phyloP scores from a whole-genome alignment of 2,329 filamentous ascomycete genomes.

The Monosporascus sp. region DNA sequence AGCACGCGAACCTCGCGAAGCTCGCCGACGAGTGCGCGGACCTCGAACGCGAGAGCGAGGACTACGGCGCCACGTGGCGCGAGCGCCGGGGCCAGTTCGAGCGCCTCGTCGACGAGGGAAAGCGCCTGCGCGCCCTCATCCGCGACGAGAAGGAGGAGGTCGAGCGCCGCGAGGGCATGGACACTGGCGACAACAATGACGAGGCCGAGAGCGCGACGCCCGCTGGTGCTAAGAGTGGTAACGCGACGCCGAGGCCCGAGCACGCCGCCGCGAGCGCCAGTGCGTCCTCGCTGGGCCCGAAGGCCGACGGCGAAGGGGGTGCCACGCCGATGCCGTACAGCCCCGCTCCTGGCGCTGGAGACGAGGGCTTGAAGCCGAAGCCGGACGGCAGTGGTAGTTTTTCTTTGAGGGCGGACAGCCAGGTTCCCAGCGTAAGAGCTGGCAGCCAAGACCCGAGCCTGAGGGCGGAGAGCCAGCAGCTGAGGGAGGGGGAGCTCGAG shows the following conservation, averaged over 20 bases:
- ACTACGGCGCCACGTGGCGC: slow-evolving; percentile 77
- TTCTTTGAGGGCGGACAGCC: slow-evolving; percentile 33
- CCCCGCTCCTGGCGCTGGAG: slow-evolving; percentile 20
- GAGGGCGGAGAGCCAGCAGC: slow-evolving; percentile 21
- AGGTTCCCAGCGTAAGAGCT: slow-evolving; percentile 26
- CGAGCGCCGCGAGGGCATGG: slow-evolving; percentile 79
- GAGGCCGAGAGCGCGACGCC: slow-evolving; percentile 34
- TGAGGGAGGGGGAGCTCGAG: slow-evolving; percentile 33
- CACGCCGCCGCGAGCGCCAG: slow-evolving; percentile 33
- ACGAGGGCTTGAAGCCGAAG: slow-evolving; percentile 29
- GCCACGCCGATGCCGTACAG: slow-evolving; percentile 28
- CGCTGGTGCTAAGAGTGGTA: slow-evolving; percentile 44
- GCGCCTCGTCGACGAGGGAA: slow-evolving; percentile 85
- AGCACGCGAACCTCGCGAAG: slow-evolving; percentile 70
- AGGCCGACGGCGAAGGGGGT: slow-evolving; percentile 23
- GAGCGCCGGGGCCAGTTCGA: slow-evolving; percentile 84
- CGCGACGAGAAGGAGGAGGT: slow-evolving; percentile 94
- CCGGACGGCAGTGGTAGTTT: slow-evolving; percentile 25
- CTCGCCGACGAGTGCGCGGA: slow-evolving; percentile 84
- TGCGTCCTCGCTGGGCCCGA: slow-evolving; percentile 3
- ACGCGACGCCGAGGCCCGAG: slow-evolving; percentile 37
- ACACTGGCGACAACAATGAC: slow-evolving; percentile 17
- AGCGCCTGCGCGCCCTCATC: slow-evolving; percentile 76
- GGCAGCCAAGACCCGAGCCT: slow-evolving; percentile 32
- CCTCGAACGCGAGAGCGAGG: slow-evolving; percentile 75